Evolutionary conservation across 805 yeast species (phyloP).

Genomic region (Candida ulmi): DNA sequence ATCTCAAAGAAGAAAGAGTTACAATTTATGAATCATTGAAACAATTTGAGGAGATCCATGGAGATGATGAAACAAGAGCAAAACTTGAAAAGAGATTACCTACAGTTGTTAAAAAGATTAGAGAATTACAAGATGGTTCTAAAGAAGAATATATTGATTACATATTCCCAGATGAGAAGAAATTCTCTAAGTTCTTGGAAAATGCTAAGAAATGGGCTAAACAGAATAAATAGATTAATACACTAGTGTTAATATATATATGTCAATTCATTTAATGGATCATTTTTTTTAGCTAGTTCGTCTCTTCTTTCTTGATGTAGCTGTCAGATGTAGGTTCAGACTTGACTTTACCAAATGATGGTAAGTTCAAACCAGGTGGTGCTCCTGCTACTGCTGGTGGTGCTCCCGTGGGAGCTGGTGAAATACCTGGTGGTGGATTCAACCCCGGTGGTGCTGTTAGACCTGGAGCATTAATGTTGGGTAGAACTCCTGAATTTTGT

Average conservation of each 20-base stretch:
- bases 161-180: conserved; percentile 60
- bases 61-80: conserved; percentile 34
- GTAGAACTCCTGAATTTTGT: not conserved
- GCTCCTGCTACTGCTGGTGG: not conserved
- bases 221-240: conserved; percentile 12
- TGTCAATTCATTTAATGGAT: too few species aligned
- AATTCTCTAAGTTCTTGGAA: conserved; percentile 32
- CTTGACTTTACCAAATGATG: too few species aligned
- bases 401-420: not conserved
- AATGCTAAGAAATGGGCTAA: conserved; percentile 47
- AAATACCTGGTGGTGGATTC: conserved; percentile 9
- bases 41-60: conserved; percentile 61
- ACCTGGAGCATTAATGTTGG: conserved; percentile 7
- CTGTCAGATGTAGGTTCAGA: too few species aligned
- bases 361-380: not conserved
- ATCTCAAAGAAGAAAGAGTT: conserved; percentile 39
- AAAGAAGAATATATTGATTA: conserved; percentile 55
- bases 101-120: conserved; percentile 38
- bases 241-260: not conserved
- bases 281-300: too few species aligned
- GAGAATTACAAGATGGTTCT: conserved; percentile 35
- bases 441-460: conserved; percentile 13
- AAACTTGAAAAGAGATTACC: conserved; percentile 48
- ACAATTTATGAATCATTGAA: conserved; percentile 55
- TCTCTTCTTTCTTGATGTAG: too few species aligned